Percentiles rank a stretch among this genome's conserved stretches.
These are phyloP conservation scores for Chionographis japonica DNA, from an alignment of 106 monocot genomes.

Conservation along the genomic window DNA sequence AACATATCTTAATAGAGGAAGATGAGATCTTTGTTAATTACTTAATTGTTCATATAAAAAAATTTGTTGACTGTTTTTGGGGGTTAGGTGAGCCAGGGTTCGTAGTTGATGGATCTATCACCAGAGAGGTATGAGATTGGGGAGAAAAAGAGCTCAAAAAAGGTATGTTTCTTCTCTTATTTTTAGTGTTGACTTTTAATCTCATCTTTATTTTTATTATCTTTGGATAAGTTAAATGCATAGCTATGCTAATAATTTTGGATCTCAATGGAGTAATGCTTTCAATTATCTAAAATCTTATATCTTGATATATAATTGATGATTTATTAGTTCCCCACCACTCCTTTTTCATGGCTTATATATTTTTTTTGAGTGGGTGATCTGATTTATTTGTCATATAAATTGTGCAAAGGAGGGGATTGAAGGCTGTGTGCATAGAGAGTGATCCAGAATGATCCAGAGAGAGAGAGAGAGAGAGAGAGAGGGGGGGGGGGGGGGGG, in stretches of 20 bases:
- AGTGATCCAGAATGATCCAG: slow-evolving; percentile 73
- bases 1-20: no score
- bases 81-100: slow-evolving; percentile 79
- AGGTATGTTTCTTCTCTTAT: slow-evolving; percentile 33
- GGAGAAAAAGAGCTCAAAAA: slow-evolving; percentile 89
- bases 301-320: neutral
- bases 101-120: slow-evolving; percentile 82
- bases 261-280: no score
- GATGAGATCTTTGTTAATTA: no score
- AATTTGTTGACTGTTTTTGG: neutral
- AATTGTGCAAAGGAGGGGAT: slow-evolving; percentile 59
- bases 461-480: neutral
- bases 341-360: neutral
- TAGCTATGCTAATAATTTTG: no score
- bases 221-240: neutral
- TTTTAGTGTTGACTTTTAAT: neutral
- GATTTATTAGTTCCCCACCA: neutral
- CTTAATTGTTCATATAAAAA: no score
- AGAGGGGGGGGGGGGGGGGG: neutral
- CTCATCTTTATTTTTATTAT: neutral
- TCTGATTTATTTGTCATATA: neutral
- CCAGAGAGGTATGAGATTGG: slow-evolving; percentile 89
- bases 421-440: slow-evolving; percentile 79
- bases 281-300: no score
- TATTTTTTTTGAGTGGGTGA: neutral